These are phyloP conservation scores for Gleditsia sinensis DNA, from an alignment of 306 rosid species.

Conservation along the genomic window DNA sequence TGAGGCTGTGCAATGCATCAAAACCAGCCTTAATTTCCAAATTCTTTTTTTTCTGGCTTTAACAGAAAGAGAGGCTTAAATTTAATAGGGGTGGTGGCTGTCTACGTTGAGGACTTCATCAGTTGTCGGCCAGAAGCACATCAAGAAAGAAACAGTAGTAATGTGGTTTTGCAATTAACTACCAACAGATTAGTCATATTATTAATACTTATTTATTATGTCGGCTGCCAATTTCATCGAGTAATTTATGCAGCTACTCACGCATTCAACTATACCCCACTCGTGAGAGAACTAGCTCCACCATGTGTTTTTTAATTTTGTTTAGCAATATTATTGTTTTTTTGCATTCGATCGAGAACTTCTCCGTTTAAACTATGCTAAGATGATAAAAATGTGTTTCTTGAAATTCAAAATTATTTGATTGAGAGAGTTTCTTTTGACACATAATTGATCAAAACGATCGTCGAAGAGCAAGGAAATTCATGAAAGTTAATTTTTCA, in stretches of 20 bases:
- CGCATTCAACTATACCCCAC: constrained; percentile 10
- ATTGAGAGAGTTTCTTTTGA: no score
- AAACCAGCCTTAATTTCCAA: neutral
- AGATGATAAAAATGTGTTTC: no score
- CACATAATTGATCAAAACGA: no score
- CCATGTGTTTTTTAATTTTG: no score
- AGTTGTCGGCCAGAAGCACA: constrained; percentile 24
- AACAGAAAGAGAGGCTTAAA: neutral
- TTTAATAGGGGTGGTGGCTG: neutral
- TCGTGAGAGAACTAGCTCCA: no score
- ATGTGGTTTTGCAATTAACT: neutral
- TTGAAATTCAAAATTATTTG: no score
- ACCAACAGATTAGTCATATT: neutral
- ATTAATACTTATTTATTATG: neutral
- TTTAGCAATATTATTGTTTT: neutral
- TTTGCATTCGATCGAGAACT: no score
- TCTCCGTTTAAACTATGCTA: no score
- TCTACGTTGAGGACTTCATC: neutral
- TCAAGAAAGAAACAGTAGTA: neutral
- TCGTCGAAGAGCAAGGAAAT: no score
- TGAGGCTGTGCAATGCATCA: neutral
- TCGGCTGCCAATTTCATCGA: constrained; percentile 21
- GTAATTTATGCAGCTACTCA: constrained; percentile 18
- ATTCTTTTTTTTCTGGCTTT: no score
- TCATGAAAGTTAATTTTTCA: no score